Evolutionary conservation across 2,329 filamentous ascomycete species (phyloP), one percentile per base, ranked within the genome.

Genomic region (Neobulgaria alba): DNA sequence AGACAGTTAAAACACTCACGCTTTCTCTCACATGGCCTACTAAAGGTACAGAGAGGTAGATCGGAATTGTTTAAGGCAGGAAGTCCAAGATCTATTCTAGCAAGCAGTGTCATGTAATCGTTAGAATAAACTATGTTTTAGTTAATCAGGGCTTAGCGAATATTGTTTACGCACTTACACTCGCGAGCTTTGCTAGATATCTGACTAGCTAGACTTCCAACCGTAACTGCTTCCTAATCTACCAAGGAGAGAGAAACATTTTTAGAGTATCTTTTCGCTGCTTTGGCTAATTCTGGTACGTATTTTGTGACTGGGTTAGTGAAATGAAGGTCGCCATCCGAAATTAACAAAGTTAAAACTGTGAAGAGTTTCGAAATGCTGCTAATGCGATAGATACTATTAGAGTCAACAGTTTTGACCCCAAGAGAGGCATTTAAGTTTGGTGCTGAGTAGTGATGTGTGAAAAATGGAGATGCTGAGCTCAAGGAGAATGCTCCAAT

Each of bases 281-380:
- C 21, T 19, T 29, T 20, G n/a, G 67, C 65, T 14, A 68, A 56
- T 46, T 67, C 65, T 0, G 65, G 63, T 5, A 67, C 50, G 38
- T 62, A 64, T 14, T 59, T 55, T 1, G 64, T 66, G 31, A 68
- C 58, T 1, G 63, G 62, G 2, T 61, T 52, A 31, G 61, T 59
- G 53, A 63, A 67, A 30, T 57, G 48, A 9, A 50, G 42, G 38
- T 65, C 60, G 1, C 67, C 64, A 16, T 55, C 56, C 36, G 64
- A 59, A 4, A 57, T 52, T 12, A 69, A 54, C 45, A 63, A 65
- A 4, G 58, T 56, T 38, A 63, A 65, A 1, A 68, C 58, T 7
- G 61, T 66, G 41, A 66, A 63, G 4, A 67, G 47, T 49, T 71
- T 70, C n/a, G 65, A 65, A 9, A 70, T 55, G 45, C 67, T 69